Evolutionary conservation across 2,329 filamentous ascomycete genomes (phyloP), one percentile per base, ranked within the genome.

Genomic region (Pezicula radicicola): DNA sequence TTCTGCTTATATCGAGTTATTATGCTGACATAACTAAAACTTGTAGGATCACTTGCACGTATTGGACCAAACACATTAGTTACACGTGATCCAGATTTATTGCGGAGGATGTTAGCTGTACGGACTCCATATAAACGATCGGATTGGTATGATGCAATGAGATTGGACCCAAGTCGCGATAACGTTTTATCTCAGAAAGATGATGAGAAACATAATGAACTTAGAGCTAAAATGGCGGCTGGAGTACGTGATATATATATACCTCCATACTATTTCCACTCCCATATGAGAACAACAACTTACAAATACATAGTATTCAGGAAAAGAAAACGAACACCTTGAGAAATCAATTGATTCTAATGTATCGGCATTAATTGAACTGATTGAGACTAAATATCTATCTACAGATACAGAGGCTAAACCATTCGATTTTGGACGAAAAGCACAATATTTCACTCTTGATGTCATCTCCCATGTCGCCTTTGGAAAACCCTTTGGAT

Each of bases 391-490:
- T n/a, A 77, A 76, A 57, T 83, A 81, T 49, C 56, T 74, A 8
- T 73, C 72, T 3, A 72, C 60, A 1, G 60, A 68, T 3, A 55
- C 52, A 2, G 53, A 67, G 1, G 67, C 67, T 21, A 60, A 60
- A 0, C 68, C 67, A 0, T 67, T 81, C 51, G 77, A 83, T 56
- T 65, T 83, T 41, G 75, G 74, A 19, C 66, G 69, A 37, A 77
- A 77, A 55, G 72, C 74, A 3, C 75, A 77, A 21, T 80, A 74
- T 67, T 78, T 81, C 50, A 73, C 78, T 1, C 65, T 82, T 1
- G 80, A 83, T 51, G 75, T 78, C 3, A 77, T 83, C 40, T 75
- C 74, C 12, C 72, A 79, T 36, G 65, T 82, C 19, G 76, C 76
- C 0, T 74, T 81, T n/a, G 78, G 78, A 6, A 9, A 75, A 46